A percentile compares a stretch with the other conserved stretches of the same genome.
phyloP scores from a whole-genome alignment of 164 flowering plant genomes.

The Cinnamomum micranthum region DNA sequence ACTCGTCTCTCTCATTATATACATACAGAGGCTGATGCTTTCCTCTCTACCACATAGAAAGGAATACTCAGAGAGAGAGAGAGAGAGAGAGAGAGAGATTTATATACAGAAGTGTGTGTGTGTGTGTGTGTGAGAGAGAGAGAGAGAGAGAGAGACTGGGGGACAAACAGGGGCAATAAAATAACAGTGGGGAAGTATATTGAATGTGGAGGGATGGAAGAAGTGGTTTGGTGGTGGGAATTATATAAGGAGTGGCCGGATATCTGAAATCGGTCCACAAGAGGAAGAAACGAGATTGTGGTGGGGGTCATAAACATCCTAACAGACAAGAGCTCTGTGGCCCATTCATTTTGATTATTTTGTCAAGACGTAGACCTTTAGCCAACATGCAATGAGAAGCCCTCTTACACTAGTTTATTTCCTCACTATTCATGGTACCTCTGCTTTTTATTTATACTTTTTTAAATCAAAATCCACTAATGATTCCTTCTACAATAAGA shows the following conservation, averaged over 20 bases:
- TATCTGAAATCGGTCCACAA: neutral
- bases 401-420: neutral
- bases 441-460: neutral
- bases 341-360: neutral
- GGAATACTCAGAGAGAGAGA: neutral
- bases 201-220: neutral
- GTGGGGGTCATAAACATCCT: neutral
- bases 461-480: no score
- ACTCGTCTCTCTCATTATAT: conserved; percentile 35
- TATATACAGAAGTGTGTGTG: neutral
- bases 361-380: no score
- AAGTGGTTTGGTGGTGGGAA: neutral
- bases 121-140: neutral
- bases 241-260: neutral
- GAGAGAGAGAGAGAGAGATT: neutral
- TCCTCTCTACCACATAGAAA: neutral
- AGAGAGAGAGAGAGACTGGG: neutral
- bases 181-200: neutral
- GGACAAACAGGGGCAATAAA: no score
- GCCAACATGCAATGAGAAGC: neutral
- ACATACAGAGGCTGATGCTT: neutral
- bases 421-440: neutral
- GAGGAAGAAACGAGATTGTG: neutral
- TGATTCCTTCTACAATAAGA: no score
- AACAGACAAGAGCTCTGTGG: neutral